Percentiles rank a stretch among this genome's conserved stretches.
phyloP scores from a whole-genome alignment of 2,329 filamentous ascomycete genomes.

The Calonectria pauciramosa region DNA sequence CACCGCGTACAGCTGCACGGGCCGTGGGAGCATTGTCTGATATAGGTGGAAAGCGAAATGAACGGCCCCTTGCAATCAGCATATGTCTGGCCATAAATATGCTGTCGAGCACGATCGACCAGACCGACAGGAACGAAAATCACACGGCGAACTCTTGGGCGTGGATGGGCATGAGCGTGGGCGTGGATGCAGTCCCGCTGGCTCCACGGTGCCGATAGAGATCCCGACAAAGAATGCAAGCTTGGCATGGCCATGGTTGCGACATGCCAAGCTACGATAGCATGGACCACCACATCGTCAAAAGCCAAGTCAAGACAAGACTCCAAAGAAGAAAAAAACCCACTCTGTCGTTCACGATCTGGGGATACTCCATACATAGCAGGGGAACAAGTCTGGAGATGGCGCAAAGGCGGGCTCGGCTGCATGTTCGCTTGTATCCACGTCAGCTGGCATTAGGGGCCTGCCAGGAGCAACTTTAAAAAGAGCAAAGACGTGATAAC shows the following conservation, averaged over 20 bases:
- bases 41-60: slow-evolving; percentile 19
- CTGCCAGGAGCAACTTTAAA: slow-evolving; percentile 7
- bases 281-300: not conserved
- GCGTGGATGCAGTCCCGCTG: not conserved
- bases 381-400: not conserved
- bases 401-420: not conserved
- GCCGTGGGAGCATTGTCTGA: not conserved
- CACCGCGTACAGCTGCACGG: not conserved
- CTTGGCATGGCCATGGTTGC: not conserved
- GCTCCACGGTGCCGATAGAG: not conserved
- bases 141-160: not conserved
- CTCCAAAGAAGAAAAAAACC: not conserved
- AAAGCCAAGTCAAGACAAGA: slow-evolving; percentile 1
- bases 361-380: not conserved
- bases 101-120: not conserved
- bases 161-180: not conserved
- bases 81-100: slow-evolving; percentile 16
- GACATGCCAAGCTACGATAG: not conserved
- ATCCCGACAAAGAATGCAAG: not conserved
- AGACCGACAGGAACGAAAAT: not conserved
- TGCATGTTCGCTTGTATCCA: not conserved
- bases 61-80: not conserved
- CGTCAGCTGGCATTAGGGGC: not conserved
- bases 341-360: slow-evolving; percentile 2
- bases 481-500: not conserved